These are phyloP conservation scores for Lipomyces kockii DNA, from an alignment of 805 yeast genomes.

Conservation along the genomic window DNA sequence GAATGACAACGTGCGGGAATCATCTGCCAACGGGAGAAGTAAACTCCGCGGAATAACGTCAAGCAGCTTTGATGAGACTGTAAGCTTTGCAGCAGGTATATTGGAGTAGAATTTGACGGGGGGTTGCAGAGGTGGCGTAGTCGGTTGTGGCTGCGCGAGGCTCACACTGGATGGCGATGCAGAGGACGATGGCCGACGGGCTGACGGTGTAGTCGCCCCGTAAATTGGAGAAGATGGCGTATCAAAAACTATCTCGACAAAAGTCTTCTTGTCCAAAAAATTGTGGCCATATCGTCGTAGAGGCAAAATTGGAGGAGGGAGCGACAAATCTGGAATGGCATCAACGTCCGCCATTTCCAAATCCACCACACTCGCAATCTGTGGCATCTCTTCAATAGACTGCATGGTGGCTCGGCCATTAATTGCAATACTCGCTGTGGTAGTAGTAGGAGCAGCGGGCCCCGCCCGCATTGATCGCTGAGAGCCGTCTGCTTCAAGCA, in stretches of 20 bases:
- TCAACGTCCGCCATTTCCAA: constrained; percentile 53
- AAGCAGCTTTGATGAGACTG: constrained; percentile 68
- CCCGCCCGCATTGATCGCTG: background rate
- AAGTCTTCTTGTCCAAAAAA: constrained; percentile 85
- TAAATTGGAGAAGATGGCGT: constrained; percentile 41
- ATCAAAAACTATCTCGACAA: constrained; percentile 75
- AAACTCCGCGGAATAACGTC: constrained; percentile 90
- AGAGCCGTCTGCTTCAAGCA: constrained; percentile 51
- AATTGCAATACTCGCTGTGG: background rate
- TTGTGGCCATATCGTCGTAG: constrained; percentile 93
- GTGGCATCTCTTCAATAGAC: background rate
- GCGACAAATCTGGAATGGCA: constrained; percentile 82
- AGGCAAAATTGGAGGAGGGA: constrained; percentile 97
- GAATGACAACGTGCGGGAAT: constrained; percentile 71
- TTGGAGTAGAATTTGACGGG: constrained; percentile 54
- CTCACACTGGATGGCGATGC: constrained; percentile 44
- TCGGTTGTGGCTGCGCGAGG: background rate
- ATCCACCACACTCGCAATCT: background rate
- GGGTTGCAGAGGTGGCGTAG: constrained; percentile 20
- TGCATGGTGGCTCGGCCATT: background rate
- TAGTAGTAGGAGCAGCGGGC: background rate
- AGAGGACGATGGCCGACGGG: constrained; percentile 33
- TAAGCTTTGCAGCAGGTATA: constrained; percentile 61
- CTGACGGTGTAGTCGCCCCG: constrained; percentile 41
- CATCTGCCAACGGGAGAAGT: constrained; percentile 73